Conservation (phyloP, 2,329 filamentous ascomycete genomes). For the Tolypocladium guangdongense region DNA sequence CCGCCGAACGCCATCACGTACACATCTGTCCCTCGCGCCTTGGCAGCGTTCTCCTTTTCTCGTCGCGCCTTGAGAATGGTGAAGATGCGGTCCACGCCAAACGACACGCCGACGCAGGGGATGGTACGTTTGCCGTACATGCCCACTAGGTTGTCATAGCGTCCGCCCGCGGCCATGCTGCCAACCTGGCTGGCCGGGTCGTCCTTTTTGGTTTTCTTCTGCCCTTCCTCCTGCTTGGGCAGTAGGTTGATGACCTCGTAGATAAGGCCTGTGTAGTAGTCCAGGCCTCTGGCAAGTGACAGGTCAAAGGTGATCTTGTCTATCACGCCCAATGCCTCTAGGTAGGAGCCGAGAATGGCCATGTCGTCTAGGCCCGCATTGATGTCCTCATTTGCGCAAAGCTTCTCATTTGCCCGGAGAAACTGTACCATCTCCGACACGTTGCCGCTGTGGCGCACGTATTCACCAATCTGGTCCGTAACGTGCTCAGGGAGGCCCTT, state of each 20-base stretch:
- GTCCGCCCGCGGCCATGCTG: conserved; percentile 78
- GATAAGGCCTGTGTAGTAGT: conserved; percentile 86
- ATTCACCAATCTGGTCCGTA: conserved; percentile 80
- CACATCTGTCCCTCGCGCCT: conserved; percentile 58
- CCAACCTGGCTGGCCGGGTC: conserved; percentile 55
- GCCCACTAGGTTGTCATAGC: conserved; percentile 86
- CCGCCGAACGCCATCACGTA: conserved; percentile 93
- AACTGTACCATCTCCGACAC: conserved; percentile 58
- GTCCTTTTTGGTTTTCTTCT: conserved; percentile 40
- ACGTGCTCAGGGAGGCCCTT: conserved; percentile 69
- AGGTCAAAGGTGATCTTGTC: conserved; percentile 80
- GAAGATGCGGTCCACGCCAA: conserved; percentile 92
- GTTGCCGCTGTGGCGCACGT: conserved; percentile 66
- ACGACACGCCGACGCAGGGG: conserved; percentile 58
- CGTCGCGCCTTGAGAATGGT: conserved; percentile 75
- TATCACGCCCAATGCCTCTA: conserved; percentile 64
- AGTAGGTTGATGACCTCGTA: conserved; percentile 75
- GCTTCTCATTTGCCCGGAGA: conserved; percentile 54
- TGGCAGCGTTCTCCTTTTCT: conserved; percentile 50
- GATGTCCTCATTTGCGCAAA: conserved; percentile 62
- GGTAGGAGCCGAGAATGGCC: conserved; percentile 68
- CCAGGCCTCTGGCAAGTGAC: conserved; percentile 79
- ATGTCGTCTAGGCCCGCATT: conserved; percentile 75
- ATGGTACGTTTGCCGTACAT: conserved; percentile 89
- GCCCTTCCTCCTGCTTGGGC: conserved; percentile 15